Evolutionary conservation across 305 asterid species (phyloP).

Genomic region (Fraxinus velutina): DNA sequence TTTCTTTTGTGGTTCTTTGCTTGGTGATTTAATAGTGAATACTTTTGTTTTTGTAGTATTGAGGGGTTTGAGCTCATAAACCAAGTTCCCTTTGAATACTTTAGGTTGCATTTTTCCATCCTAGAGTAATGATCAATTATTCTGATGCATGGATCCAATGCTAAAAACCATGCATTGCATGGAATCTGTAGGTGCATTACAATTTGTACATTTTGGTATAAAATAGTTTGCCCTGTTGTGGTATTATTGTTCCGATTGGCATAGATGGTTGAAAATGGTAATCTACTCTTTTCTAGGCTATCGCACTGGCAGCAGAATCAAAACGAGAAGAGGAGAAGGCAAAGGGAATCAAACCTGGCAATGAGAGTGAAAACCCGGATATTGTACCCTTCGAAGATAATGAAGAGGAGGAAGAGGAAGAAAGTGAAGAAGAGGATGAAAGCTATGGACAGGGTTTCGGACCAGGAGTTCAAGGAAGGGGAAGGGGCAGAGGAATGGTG

Average conservation of each 20-base stretch:
- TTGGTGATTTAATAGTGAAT: neutral
- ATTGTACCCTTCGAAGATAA: constrained; percentile 83
- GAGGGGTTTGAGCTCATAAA: neutral
- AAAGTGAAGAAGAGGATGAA: constrained; percentile 80
- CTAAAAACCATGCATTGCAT: neutral
- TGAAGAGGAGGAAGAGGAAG: constrained; percentile 87
- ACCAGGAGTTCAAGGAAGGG: constrained; percentile 58
- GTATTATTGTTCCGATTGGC: neutral
- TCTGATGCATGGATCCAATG: neutral
- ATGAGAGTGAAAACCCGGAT: constrained; percentile 67
- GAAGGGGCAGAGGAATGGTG: constrained; percentile 81
- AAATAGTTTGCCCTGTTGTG: neutral
- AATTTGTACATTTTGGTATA: neutral
- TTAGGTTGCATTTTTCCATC: neutral
- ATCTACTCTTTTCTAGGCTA: constrained; percentile 44
- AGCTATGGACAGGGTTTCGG: constrained; percentile 43
- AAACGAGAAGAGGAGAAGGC: constrained; percentile 89
- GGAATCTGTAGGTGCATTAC: constrained; percentile 1
- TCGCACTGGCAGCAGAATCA: constrained; percentile 70
- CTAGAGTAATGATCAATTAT: neutral
- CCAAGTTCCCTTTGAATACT: neutral
- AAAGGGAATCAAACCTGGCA: constrained; percentile 65
- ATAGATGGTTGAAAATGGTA: constrained; percentile 18
- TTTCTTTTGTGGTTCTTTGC: constrained; percentile 1
- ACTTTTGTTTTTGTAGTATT: neutral